A percentile compares a stretch with the other conserved stretches of the same genome.
These are phyloP conservation scores for Alternaria triticimaculans DNA, from an alignment of 2,329 filamentous ascomycete species.

Conservation along the genomic window DNA sequence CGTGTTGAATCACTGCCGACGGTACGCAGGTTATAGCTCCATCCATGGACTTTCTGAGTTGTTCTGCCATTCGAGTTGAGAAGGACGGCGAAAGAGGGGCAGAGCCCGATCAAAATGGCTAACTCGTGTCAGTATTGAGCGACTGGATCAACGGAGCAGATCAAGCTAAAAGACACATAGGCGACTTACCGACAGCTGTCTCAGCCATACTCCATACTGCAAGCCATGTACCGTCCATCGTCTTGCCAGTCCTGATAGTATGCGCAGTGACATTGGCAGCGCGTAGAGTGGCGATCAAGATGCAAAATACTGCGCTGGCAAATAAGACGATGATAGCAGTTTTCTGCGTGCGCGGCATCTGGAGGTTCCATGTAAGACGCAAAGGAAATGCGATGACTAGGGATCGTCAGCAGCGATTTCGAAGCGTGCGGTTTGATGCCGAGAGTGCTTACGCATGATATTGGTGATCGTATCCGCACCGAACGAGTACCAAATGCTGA, in stretches of 20 bases:
- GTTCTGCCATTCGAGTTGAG: neutral
- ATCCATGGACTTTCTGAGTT: neutral
- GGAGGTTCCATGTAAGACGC: constrained; percentile 3
- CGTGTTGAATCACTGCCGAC: neutral
- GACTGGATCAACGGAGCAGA: neutral
- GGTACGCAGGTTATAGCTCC: neutral
- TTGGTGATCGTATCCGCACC: constrained; percentile 1
- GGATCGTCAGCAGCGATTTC: neutral
- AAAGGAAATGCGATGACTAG: constrained; percentile 8
- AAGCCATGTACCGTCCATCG: constrained; percentile 4
- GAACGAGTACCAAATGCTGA: constrained; percentile 2
- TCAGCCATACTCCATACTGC: constrained; percentile 3
- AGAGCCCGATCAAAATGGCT: neutral
- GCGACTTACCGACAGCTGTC: constrained; percentile 15
- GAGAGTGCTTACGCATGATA: constrained; percentile 3
- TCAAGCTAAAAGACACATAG: constrained; percentile 2
- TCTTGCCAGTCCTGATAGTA: neutral
- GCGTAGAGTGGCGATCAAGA: constrained; percentile 3
- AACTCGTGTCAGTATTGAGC: neutral
- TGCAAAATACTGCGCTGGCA: neutral
- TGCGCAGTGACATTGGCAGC: neutral
- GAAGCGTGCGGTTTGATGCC: neutral
- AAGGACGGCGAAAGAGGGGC: neutral
- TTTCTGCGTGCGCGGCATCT: constrained; percentile 1
- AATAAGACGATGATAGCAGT: neutral